phyloP scores from a whole-genome alignment of 2,329 filamentous ascomycete genomes.

The Escovopsis sp. region DNA sequence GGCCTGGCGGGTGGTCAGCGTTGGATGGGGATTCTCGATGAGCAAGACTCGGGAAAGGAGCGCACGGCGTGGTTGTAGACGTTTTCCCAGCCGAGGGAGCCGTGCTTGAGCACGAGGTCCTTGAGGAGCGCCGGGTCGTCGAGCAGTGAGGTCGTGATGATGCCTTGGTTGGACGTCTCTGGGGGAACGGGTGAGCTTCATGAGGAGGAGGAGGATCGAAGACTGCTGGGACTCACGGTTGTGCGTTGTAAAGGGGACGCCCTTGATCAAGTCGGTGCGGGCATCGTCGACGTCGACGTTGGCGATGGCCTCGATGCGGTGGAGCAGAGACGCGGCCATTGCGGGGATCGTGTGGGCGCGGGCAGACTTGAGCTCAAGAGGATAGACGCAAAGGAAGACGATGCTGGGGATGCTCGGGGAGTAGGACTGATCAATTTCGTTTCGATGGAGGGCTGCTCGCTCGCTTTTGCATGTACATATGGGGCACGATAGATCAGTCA shows the following conservation, averaged over 20 bases:
- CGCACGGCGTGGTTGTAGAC: slow-evolving; percentile 9
- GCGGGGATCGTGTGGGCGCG: neutral
- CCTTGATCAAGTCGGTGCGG: slow-evolving; percentile 7
- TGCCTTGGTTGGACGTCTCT: slow-evolving; percentile 11
- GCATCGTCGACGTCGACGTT: slow-evolving; percentile 10
- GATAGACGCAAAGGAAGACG: neutral
- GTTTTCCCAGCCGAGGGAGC: slow-evolving; percentile 9
- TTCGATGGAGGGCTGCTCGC: too few relatives aligned
- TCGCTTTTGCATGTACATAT: too few relatives aligned
- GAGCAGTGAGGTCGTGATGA: slow-evolving; percentile 8
- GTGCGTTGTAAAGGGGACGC: slow-evolving; percentile 9
- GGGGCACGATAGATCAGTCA: too few relatives aligned
- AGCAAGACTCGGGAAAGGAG: neutral
- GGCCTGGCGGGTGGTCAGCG: neutral
- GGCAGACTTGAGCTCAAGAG: neutral
- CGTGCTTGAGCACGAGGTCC: slow-evolving; percentile 6
- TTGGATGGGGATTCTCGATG: neutral
- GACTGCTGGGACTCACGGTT: slow-evolving; percentile 7
- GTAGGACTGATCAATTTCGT: neutral
- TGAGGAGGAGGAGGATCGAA: neutral
- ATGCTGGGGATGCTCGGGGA: neutral
- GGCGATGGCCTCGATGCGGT: slow-evolving; percentile 7
- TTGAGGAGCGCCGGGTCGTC: slow-evolving; percentile 5
- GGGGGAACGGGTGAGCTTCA: neutral
- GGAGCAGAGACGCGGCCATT: slow-evolving; percentile 3